Percentiles rank a stretch among this genome's conserved stretches.
Conservation (phyloP, 331 rosid species). For the Rosa hybrid region DNA sequence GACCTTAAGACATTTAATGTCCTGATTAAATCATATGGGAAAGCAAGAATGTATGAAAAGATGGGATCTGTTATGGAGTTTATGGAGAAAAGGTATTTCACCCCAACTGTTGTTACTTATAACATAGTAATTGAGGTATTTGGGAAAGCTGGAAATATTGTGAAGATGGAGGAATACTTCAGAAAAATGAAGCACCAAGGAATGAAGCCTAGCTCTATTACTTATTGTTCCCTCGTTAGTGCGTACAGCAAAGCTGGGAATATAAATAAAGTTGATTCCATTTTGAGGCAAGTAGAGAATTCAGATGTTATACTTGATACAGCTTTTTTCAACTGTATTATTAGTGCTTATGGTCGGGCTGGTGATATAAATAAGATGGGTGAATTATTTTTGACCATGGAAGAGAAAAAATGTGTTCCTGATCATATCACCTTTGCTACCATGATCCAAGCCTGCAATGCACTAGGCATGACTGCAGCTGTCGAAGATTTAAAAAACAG, state of each 20-base stretch:
- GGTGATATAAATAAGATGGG: constrained; percentile 68
- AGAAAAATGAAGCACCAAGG: constrained; percentile 78
- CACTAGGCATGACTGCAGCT: constrained; percentile 71
- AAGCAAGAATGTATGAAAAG: constrained; percentile 67
- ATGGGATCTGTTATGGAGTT: constrained; percentile 63
- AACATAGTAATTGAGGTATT: constrained; percentile 75
- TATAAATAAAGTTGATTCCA: constrained; percentile 62
- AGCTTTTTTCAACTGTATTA: constrained; percentile 73
- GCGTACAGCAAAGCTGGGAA: constrained; percentile 67
- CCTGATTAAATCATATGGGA: constrained; percentile 80
- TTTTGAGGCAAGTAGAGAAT: constrained; percentile 73
- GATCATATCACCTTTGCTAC: constrained; percentile 63
- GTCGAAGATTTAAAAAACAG: constrained; percentile 55
- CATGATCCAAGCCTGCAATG: constrained; percentile 68
- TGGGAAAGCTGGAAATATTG: constrained; percentile 73
- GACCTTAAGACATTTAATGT: constrained; percentile 80
- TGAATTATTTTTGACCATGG: constrained; percentile 65
- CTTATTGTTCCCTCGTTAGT: constrained; percentile 79
- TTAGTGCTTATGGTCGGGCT: constrained; percentile 67
- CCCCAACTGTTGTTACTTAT: constrained; percentile 68
- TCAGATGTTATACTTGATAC: constrained; percentile 79
- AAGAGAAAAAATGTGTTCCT: constrained; percentile 64
- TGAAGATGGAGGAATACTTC: constrained; percentile 64
- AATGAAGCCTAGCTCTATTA: constrained; percentile 75
- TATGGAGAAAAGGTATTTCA: constrained; percentile 71